Evolutionary conservation across 805 yeast genomes (phyloP), one percentile per base, ranked within the genome.

Genomic region (Tetrapisispora phaffii): DNA sequence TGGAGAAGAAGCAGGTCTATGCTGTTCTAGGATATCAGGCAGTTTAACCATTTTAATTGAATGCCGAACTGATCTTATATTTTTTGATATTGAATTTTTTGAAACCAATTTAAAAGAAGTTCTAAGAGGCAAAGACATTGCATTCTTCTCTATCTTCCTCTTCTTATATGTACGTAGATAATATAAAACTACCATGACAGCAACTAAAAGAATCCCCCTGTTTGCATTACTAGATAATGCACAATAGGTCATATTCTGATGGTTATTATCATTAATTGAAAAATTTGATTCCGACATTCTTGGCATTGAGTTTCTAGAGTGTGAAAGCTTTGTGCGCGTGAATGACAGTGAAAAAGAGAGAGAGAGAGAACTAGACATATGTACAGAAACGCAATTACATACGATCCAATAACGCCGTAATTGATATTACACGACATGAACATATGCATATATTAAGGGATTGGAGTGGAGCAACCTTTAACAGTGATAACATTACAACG

Each of bases 1-100:
- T 3, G 86, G 71, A 4, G 61, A 50, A 7, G 45, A 38, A 10
- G 38, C 17, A 4, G 71, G 72, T 54, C 70, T 61, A 37, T 40
- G 42, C 4, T 46, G 39, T 33, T 54, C 56, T 17, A 66, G 40
- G 26, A 60, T 50, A 2, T 59, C 50, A 21, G 71, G 65, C 15
- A 64, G 42, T 39, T 45, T 37, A 43, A 45, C 46, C 42, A 38
- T 43, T 39, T 28, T 32, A 7, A n/a, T 9, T 19, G 2, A 6
- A 3, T 34, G 4, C 3, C 9, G 15, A 19, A 19, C 3, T 7
- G 22, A 13, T 7, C 24, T 19, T 34, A n/a, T 34, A 13, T 6
- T 5, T 3, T 19, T 19, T 12, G 8, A 5, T 20, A n/a, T 9
- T 3, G 19, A 16, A 9, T 19, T n/a, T 32, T 4, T n/a, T 6